These are phyloP conservation scores for Starmera pachycereana DNA, from an alignment of 805 yeast species.

Conservation along the genomic window DNA sequence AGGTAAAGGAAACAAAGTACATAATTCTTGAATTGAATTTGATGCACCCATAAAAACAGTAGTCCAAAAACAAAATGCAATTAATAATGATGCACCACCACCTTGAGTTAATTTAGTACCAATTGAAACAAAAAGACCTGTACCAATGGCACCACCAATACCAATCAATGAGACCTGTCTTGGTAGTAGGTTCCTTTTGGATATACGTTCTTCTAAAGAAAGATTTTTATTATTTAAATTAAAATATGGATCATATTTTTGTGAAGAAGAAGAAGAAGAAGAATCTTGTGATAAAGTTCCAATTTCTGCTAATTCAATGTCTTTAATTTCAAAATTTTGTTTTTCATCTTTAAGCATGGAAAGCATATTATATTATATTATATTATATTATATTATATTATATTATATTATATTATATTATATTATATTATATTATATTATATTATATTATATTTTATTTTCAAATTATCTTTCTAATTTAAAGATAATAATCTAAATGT, in stretches of 20 bases:
- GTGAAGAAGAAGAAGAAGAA: neutral
- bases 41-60: neutral
- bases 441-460: no score
- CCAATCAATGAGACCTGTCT: constrained; percentile 51
- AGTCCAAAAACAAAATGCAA: constrained; percentile 21
- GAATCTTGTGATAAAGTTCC: neutral
- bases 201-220: neutral
- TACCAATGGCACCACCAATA: constrained; percentile 50
- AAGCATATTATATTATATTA: no score
- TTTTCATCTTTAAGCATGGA: no score
- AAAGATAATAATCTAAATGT: no score
- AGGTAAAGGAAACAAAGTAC: constrained; percentile 22
- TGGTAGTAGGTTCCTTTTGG: constrained; percentile 33
- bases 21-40: neutral
- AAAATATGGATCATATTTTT: neutral
- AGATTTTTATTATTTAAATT: neutral
- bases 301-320: neutral
- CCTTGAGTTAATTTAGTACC: constrained; percentile 39
- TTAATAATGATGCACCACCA: constrained; percentile 43
- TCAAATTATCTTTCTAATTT: no score
- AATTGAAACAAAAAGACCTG: constrained; percentile 46
- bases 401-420: no score
- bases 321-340: no score
- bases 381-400: no score
- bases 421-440: no score